Evolutionary conservation across 1,139 yeast species (phyloP).

Genomic region (Hyphopichia fennica): DNA sequence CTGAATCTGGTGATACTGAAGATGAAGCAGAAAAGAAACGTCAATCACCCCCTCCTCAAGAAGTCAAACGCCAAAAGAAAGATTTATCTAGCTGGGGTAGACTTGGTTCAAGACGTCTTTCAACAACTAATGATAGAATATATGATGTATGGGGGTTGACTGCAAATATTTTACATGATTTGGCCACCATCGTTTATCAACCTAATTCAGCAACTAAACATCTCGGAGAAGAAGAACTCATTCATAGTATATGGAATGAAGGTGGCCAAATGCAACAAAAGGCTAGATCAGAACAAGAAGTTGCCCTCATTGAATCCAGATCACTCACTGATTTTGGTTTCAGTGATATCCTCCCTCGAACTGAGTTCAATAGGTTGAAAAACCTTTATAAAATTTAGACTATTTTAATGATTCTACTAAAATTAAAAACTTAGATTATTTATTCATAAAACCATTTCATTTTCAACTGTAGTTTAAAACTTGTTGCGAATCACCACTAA

Average conservation of each 20-base stretch:
- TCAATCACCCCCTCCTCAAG: constrained; percentile 10
- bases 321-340: constrained; percentile 39
- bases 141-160: constrained; percentile 91
- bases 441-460: no score
- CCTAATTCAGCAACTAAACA: constrained; percentile 16
- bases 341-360: constrained; percentile 49
- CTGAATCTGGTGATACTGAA: constrained; percentile 23
- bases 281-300: constrained; percentile 36
- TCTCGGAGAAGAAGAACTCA: constrained; percentile 68
- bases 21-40: constrained; percentile 13
- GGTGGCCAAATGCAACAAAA: constrained; percentile 47
- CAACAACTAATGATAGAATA: constrained; percentile 40
- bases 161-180: constrained; percentile 79
- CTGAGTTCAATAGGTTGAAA: constrained; percentile 43
- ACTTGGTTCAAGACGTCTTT: constrained; percentile 39
- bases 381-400: constrained; percentile 30
- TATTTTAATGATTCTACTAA: no score
- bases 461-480: no score
- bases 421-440: no score
- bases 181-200: constrained; percentile 63
- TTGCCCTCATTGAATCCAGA: constrained; percentile 34
- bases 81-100: constrained; percentile 38
- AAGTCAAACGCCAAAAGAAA: constrained; percentile 7
- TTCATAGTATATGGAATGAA: constrained; percentile 51
- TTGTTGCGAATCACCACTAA: no score